phyloP scores from a whole-genome alignment of 192 early-diverging fungal genomes.

The Backusella tuberculispora region DNA sequence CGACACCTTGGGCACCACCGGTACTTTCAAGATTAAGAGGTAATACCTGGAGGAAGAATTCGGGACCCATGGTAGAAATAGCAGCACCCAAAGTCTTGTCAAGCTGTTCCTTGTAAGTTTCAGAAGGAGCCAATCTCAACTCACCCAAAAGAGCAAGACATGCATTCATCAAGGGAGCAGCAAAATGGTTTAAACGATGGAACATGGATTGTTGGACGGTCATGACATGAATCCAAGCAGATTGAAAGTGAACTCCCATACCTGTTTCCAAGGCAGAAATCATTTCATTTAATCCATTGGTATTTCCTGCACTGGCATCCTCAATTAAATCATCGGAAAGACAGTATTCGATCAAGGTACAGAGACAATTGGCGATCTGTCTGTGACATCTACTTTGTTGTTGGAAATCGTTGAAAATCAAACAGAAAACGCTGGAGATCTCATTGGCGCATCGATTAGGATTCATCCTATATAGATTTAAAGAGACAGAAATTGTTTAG shows the following conservation, averaged over 20 bases:
- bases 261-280: constrained; percentile 56
- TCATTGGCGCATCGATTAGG: constrained; percentile 52
- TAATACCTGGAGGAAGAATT: constrained; percentile 70
- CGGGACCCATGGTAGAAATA: constrained; percentile 79
- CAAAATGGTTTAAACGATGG: constrained; percentile 66
- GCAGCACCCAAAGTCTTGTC: constrained; percentile 82
- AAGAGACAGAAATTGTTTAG: not conserved
- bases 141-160: constrained; percentile 67
- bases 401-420: constrained; percentile 70
- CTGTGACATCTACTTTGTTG: constrained; percentile 50
- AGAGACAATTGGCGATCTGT: constrained; percentile 70
- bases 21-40: constrained; percentile 86
- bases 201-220: constrained; percentile 76
- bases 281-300: constrained; percentile 52
- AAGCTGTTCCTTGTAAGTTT: constrained; percentile 85
- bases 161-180: constrained; percentile 61
- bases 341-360: constrained; percentile 70
- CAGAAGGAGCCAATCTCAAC: constrained; percentile 81
- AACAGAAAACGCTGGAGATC: constrained; percentile 58
- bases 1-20: constrained; percentile 47
- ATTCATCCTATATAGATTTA: constrained; percentile 40
- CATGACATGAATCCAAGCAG: constrained; percentile 86
- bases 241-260: constrained; percentile 78
- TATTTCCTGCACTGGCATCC: constrained; percentile 44
- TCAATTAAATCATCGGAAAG: constrained; percentile 79